phyloP scores from a whole-genome alignment of 176 grass and related monocot species.

The Oryza meridionalis region DNA sequence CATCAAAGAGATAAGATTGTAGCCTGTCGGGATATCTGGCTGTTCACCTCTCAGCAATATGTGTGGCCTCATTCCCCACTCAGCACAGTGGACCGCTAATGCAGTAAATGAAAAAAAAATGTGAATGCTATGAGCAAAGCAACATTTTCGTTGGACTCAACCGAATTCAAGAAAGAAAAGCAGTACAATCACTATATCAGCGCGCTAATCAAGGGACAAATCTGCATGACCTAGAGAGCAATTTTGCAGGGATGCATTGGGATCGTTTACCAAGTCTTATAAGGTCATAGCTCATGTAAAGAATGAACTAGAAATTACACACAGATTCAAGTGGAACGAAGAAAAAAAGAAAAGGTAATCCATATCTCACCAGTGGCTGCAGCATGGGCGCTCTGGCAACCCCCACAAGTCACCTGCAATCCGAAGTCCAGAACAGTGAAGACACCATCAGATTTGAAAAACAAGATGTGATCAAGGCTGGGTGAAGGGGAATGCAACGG shows the following conservation, averaged over 20 bases:
- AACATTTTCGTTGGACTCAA: not conserved
- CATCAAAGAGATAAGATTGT: slow-evolving; percentile 86
- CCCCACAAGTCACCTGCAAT: slow-evolving; percentile 80
- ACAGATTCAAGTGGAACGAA: not conserved
- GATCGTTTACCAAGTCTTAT: not conserved
- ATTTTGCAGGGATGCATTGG: slow-evolving; percentile 9
- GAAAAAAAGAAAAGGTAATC: slow-evolving; percentile 8
- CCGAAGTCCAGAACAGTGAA: not conserved
- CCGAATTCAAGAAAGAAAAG: not conserved
- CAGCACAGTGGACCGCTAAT: slow-evolving; percentile 78
- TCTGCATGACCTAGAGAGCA: not conserved
- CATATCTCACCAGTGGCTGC: slow-evolving; percentile 72
- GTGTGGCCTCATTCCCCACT: slow-evolving; percentile 73
- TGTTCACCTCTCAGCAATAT: slow-evolving; percentile 85
- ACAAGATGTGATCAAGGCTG: not conserved
- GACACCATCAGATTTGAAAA: not conserved
- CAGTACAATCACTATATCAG: not conserved
- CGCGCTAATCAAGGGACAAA: slow-evolving; percentile 13
- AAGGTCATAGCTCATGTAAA: not conserved
- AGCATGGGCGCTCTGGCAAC: slow-evolving; percentile 87
- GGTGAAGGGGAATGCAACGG: slow-evolving; percentile 7
- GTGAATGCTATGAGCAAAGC: not conserved
- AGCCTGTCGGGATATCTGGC: slow-evolving; percentile 73
- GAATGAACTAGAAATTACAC: slow-evolving; percentile 6
- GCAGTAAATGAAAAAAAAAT: not conserved